phyloP scores from a whole-genome alignment of 495 filamentous ascomycete genomes.

The Sordaria brevicollis region DNA sequence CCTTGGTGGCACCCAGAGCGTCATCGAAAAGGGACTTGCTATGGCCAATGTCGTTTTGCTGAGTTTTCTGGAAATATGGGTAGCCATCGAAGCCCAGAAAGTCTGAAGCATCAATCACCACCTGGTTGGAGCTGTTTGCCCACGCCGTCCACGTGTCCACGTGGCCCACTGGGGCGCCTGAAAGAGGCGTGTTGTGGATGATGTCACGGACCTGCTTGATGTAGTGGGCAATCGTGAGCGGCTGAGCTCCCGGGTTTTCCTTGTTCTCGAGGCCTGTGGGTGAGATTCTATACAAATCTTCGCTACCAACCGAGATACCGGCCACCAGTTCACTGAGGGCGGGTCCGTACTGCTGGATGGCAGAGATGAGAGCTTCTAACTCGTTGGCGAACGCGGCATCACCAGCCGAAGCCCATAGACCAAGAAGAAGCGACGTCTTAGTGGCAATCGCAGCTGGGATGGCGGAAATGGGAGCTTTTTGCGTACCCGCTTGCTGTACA shows the following conservation, averaged over 20 bases:
- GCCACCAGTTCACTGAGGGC: conserved; percentile 54
- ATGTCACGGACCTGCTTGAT: conserved; percentile 52
- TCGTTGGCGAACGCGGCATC: conserved; percentile 54
- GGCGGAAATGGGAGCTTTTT: conserved; percentile 50
- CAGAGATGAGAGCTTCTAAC: conserved; percentile 52
- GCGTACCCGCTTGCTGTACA: conserved; percentile 36
- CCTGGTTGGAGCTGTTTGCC: conserved; percentile 61
- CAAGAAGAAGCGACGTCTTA: conserved; percentile 62
- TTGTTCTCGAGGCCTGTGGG: conserved; percentile 35
- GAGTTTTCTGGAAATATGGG: conserved; percentile 60
- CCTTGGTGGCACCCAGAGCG: conserved; percentile 47
- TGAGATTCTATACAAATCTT: conserved; percentile 80
- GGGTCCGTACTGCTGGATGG: conserved; percentile 52
- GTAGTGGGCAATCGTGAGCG: conserved; percentile 50
- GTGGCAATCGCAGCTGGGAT: conserved; percentile 73
- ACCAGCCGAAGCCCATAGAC: conserved; percentile 67
- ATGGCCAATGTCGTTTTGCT: conserved; percentile 52
- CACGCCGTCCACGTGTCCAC: conserved; percentile 90
- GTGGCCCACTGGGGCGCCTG: conserved; percentile 57
- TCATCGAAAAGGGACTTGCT: conserved; percentile 53
- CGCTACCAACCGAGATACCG: conserved; percentile 84
- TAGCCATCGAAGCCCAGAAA: conserved; percentile 71
- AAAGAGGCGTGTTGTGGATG: conserved; percentile 49
- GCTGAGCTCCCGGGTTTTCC: conserved; percentile 41
- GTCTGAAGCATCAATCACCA: conserved; percentile 60